Evolutionary conservation across 2,329 filamentous ascomycete species (phyloP), one percentile per base, ranked within the genome.

Genomic region (Nemania diffusa): DNA sequence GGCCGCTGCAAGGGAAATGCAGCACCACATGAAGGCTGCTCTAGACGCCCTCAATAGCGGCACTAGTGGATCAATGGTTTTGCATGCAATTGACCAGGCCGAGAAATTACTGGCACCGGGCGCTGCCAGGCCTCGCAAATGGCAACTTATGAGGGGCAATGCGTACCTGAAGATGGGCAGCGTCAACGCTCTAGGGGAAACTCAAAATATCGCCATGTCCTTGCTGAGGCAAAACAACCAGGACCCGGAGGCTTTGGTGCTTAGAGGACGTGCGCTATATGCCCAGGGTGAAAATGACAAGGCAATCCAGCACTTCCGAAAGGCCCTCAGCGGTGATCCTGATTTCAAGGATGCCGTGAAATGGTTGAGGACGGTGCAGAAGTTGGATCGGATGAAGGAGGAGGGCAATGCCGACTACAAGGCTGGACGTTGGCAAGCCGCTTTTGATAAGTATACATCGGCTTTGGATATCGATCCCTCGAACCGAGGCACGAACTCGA

Each of bases 201-300:
- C 94, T 5, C 93, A 97, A 81, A 97, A 94, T 77, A 89, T 98
- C 62, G 94, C 94, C 74, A 97, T 97, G 88, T 88, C 88, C 2
- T 81, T 99, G 73, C 85, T 99, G 69, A 89, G 96, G 60, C 85
- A 87, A 77, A 98, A 98, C 83, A 93, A 85, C 78, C 91, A 95
- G 78, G 96, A 99, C 76, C 94, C 96, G 1, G 96, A 99, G 81
- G 96, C 95, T 1, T 84, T 99, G 70, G 92, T 97, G 5, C 87
- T 99, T 58, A 89, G 95, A 55, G 96, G 95, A 26, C 89, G 94
- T 70, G 91, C 93, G 17, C 86, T 97, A 57, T 98, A 98, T 75
- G 91, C 90, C 3, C 92, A 96, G 78, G 96, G 96, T 32, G 96
- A 99, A 73, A 97, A 97, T 76, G 92, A 97, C 2, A 97, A 97